These are phyloP conservation scores for Lachnellula occidentalis DNA, from an alignment of 2,329 filamentous ascomycete genomes.

Conservation along the genomic window DNA sequence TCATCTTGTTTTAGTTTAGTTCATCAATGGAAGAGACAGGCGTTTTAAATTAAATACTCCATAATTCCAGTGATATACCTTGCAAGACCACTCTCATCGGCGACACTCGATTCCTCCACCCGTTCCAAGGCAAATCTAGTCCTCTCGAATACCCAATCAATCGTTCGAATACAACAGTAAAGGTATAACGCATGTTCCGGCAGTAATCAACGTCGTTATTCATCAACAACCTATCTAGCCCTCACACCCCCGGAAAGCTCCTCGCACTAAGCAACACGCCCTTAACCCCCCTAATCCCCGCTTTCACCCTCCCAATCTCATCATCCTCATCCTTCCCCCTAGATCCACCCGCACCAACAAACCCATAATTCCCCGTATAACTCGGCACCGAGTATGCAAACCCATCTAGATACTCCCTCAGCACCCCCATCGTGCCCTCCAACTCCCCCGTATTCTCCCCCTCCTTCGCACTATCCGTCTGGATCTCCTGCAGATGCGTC, in stretches of 20 bases:
- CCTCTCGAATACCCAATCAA: no score
- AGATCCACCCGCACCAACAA: slow-evolving; percentile 30
- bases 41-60: no score
- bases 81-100: no score
- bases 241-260: slow-evolving; percentile 54
- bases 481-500: slow-evolving; percentile 30
- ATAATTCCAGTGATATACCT: no score
- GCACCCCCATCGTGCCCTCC: slow-evolving; percentile 36
- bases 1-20: no score
- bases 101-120: no score
- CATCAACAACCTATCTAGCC: neutral
- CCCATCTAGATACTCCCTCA: slow-evolving; percentile 62
- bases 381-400: slow-evolving; percentile 43
- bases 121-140: no score
- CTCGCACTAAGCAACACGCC: slow-evolving; percentile 69
- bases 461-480: slow-evolving; percentile 31
- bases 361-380: slow-evolving; percentile 24
- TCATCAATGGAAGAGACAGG: no score
- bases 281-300: slow-evolving; percentile 73
- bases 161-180: no score
- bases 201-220: no score
- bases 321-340: slow-evolving; percentile 51
- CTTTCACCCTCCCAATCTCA: slow-evolving; percentile 67
- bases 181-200: no score
- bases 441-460: slow-evolving; percentile 19